phyloP scores from a whole-genome alignment of 768 basidiomycete genomes.

The Tylopilus felleus region DNA sequence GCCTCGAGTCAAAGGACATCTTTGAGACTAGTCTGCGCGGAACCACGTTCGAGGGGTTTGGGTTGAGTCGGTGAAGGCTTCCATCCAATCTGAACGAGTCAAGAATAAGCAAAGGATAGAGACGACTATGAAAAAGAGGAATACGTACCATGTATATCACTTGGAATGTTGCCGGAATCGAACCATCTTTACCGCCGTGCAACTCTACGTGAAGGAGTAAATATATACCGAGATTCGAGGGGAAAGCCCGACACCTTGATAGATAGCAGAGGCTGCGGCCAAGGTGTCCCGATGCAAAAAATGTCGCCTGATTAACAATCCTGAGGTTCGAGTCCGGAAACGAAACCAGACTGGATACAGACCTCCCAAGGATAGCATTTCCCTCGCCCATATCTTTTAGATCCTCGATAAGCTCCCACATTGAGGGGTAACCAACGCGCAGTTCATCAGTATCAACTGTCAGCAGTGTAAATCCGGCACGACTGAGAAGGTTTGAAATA shows the following conservation, averaged over 20 bases:
- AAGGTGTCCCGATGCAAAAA: slow-evolving; percentile 81
- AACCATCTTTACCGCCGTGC: slow-evolving; percentile 80
- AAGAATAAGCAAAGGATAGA: not conserved
- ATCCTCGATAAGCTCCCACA: slow-evolving; percentile 95
- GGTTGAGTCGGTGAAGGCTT: slow-evolving; percentile 68
- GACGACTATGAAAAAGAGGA: not conserved
- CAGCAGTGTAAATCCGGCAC: slow-evolving; percentile 90
- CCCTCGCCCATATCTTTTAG: slow-evolving; percentile 95
- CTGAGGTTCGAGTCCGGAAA: not conserved
- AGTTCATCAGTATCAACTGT: slow-evolving; percentile 97
- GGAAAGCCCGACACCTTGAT: slow-evolving; percentile 54
- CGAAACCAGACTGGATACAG: slow-evolving; percentile 13
- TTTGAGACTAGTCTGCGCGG: slow-evolving; percentile 57
- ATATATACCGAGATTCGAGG: not conserved
- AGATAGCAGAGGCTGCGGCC: slow-evolving; percentile 88
- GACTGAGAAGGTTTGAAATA: slow-evolving; percentile 85
- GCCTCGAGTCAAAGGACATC: slow-evolving; percentile 45
- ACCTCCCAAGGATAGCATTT: slow-evolving; percentile 88
- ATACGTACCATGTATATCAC: slow-evolving; percentile 83
- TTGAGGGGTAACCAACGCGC: slow-evolving; percentile 83
- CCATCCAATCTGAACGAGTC: slow-evolving; percentile 70
- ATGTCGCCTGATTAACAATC: slow-evolving; percentile 46
- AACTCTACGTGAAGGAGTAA: slow-evolving; percentile 50
- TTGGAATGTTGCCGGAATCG: slow-evolving; percentile 93
- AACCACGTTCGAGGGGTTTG: slow-evolving; percentile 61